These are phyloP conservation scores for Ogataea kodamae DNA, from an alignment of 805 yeast species.

Conservation along the genomic window DNA sequence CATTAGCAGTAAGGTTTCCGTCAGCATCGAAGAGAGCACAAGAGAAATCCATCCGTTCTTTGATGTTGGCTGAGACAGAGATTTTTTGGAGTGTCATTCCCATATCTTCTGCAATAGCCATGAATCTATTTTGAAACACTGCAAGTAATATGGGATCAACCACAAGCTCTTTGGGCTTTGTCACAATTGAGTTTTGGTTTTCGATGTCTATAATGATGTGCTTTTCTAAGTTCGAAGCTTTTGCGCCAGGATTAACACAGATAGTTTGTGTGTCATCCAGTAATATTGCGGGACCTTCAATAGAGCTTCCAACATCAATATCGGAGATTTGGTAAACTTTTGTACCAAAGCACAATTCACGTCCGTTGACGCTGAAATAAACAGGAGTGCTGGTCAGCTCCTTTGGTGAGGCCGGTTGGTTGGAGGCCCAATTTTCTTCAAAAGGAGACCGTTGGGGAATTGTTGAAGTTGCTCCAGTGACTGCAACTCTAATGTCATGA, in stretches of 20 bases:
- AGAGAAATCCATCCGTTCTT: constrained; percentile 13
- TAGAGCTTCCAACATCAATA: constrained; percentile 38
- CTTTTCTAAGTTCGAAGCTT: constrained; percentile 30
- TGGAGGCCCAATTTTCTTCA: constrained; percentile 49
- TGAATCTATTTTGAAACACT: constrained; percentile 11
- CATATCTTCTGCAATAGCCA: constrained; percentile 14
- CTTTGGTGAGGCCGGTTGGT: constrained; percentile 68
- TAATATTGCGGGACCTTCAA: constrained; percentile 43
- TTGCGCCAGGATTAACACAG: constrained; percentile 31
- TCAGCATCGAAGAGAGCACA: constrained; percentile 12
- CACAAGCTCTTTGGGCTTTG: constrained; percentile 32
- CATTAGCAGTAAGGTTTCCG: constrained; percentile 13
- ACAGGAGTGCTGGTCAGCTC: constrained; percentile 45
- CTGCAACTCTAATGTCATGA: constrained; percentile 59
- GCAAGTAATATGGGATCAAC: constrained; percentile 12
- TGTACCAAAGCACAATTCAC: constrained; percentile 64
- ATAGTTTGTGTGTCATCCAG: constrained; percentile 37
- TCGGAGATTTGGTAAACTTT: constrained; percentile 37
- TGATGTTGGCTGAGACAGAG: constrained; percentile 11
- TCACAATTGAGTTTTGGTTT: constrained; percentile 17
- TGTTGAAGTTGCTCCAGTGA: constrained; percentile 66
- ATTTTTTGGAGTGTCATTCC: constrained; percentile 11
- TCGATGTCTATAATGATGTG: constrained; percentile 31
- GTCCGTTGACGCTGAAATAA: constrained; percentile 66
- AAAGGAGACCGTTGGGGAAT: constrained; percentile 14